Evolutionary conservation across 352 stramenopile genomes (phyloP).

Genomic region (Halophytophthora batemanensis): DNA sequence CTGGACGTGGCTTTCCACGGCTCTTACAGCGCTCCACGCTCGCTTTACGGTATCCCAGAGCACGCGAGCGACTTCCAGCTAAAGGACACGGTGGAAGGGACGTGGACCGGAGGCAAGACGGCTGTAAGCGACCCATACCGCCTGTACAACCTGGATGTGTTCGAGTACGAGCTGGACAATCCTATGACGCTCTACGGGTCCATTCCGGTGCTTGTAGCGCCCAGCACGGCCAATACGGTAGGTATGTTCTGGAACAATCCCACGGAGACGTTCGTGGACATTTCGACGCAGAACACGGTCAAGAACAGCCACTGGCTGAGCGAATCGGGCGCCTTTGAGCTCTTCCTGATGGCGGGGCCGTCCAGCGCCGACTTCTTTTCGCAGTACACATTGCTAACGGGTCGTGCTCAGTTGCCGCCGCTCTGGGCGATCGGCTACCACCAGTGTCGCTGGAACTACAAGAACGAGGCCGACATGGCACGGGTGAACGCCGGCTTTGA

Average conservation of each 20-base stretch:
- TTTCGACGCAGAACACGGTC: slow-evolving; percentile 59
- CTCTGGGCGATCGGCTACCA: slow-evolving; percentile 98
- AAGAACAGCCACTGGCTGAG: slow-evolving; percentile 92
- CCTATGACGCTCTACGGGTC: slow-evolving; percentile 98
- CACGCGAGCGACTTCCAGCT: slow-evolving; percentile 94
- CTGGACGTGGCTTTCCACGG: slow-evolving; percentile 94
- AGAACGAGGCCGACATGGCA: slow-evolving; percentile 96
- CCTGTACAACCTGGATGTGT: slow-evolving; percentile 99
- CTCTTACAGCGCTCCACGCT: slow-evolving; percentile 42
- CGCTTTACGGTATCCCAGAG: slow-evolving; percentile 97
- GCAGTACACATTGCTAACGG: slow-evolving; percentile 94
- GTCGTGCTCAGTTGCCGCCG: slow-evolving; percentile 90
- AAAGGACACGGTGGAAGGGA: slow-evolving; percentile 86
- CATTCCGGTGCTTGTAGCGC: slow-evolving; percentile 69
- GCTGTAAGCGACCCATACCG: slow-evolving; percentile 94
- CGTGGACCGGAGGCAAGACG: slow-evolving; percentile 21
- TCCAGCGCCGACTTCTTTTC: slow-evolving; percentile 77
- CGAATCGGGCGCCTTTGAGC: slow-evolving; percentile 95
- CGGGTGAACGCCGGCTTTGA: slow-evolving; percentile 91
- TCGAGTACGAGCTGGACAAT: slow-evolving; percentile 99
- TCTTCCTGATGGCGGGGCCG: slow-evolving; percentile 95
- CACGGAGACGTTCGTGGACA: slow-evolving; percentile 98
- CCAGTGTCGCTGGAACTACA: slow-evolving; percentile 99
- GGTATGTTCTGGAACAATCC: slow-evolving; percentile 99
- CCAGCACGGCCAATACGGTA: slow-evolving; percentile 71